phyloP scores from a whole-genome alignment of 805 yeast species.

The Kodamaea leandrae region DNA sequence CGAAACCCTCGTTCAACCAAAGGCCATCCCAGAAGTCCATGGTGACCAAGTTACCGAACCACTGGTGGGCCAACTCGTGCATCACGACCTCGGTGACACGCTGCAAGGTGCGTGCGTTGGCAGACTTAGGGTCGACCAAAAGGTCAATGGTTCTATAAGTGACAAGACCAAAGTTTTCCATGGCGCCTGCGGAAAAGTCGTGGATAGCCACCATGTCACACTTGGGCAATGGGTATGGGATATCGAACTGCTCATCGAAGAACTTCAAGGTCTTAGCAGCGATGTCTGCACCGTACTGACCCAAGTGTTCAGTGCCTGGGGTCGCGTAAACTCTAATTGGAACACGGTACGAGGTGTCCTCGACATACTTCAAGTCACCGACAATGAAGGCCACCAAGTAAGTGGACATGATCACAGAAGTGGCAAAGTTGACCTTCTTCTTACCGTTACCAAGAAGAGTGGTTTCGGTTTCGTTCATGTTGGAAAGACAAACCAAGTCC shows the following conservation, averaged over 20 bases:
- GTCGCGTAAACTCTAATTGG: constrained; percentile 83
- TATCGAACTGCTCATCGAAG: constrained; percentile 70
- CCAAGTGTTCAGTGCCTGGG: constrained; percentile 70
- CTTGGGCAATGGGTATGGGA: constrained; percentile 76
- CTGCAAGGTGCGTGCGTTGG: constrained; percentile 61
- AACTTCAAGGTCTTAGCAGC: constrained; percentile 74
- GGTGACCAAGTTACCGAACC: constrained; percentile 88
- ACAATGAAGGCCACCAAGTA: constrained; percentile 80
- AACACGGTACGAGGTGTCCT: constrained; percentile 59
- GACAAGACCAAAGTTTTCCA: constrained; percentile 84
- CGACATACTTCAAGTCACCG: constrained; percentile 76
- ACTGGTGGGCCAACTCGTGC: constrained; percentile 88
- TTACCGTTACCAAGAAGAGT: constrained; percentile 39
- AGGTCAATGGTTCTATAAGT: constrained; percentile 78
- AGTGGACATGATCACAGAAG: constrained; percentile 84
- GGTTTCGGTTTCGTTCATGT: constrained; percentile 62
- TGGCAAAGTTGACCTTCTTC: constrained; percentile 60
- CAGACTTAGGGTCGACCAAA: constrained; percentile 66
- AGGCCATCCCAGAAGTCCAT: constrained; percentile 93
- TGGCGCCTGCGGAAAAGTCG: constrained; percentile 84
- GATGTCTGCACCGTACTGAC: constrained; percentile 68
- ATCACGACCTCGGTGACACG: constrained; percentile 84
- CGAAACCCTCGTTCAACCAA: constrained; percentile 88
- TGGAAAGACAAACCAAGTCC: constrained; percentile 59
- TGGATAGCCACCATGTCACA: constrained; percentile 80